These are phyloP conservation scores for Pseudopithomyces chartarum DNA, from an alignment of 2,329 filamentous ascomycete species.

Conservation along the genomic window DNA sequence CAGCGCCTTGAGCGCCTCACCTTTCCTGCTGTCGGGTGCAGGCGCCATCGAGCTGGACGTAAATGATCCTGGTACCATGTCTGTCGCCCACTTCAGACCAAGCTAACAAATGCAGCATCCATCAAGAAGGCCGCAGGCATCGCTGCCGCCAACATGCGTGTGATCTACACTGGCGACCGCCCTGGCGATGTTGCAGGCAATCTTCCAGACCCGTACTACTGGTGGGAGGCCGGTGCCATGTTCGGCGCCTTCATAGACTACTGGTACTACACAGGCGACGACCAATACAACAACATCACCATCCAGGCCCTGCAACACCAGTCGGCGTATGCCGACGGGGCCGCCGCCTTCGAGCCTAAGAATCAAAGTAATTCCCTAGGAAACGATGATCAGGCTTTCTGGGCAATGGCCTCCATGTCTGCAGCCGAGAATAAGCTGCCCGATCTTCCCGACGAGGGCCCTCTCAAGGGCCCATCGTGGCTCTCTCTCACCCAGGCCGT, in stretches of 20 bases:
- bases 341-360: conserved; percentile 77
- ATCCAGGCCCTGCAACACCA: conserved; percentile 71
- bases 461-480: conserved; percentile 63
- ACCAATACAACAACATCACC: conserved; percentile 46
- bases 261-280: conserved; percentile 50
- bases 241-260: conserved; percentile 48
- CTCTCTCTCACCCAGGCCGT: conserved; percentile 71
- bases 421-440: conserved; percentile 60
- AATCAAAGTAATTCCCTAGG: conserved; percentile 65
- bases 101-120: conserved; percentile 55
- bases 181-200: conserved; percentile 65
- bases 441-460: conserved; percentile 33
- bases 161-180: conserved; percentile 67
- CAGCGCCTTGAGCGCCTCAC: conserved; percentile 37
- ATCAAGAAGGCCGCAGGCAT: conserved; percentile 66
- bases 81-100: not conserved
- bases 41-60: conserved; percentile 40
- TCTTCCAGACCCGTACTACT: conserved; percentile 51
- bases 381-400: conserved; percentile 65
- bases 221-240: conserved; percentile 51
- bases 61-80: conserved; percentile 30
- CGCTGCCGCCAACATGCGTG: conserved; percentile 65
- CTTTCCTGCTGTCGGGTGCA: conserved; percentile 35
- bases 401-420: conserved; percentile 63
- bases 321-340: conserved; percentile 59